These are phyloP conservation scores for Phytophthora pisi DNA, from an alignment of 352 stramenopile species.

Conservation along the genomic window DNA sequence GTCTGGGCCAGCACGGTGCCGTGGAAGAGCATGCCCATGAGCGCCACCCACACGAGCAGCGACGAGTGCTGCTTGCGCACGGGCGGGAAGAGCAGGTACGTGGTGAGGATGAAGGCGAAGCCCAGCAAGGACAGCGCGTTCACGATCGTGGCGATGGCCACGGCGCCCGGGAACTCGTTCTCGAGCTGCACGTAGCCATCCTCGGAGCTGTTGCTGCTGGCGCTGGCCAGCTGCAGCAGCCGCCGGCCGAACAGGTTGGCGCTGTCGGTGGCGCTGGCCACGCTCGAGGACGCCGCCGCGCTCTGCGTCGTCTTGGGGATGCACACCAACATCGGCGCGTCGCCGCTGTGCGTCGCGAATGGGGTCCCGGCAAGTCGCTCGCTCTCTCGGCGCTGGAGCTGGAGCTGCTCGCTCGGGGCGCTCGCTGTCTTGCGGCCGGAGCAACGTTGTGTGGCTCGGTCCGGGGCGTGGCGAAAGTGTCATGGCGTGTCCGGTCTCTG, in stretches of 20 bases:
- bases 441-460: conserved; percentile 19
- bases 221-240: conserved; percentile 10
- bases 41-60: conserved; percentile 81
- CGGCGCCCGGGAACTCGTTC: conserved; percentile 58
- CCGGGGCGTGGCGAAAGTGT: conserved; percentile 19
- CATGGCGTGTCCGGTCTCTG: background rate
- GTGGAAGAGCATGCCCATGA: conserved; percentile 85
- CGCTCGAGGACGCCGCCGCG: conserved; percentile 20
- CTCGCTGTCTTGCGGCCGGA: background rate
- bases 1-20: conserved; percentile 66
- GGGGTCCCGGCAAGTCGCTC: conserved; percentile 5
- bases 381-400: background rate
- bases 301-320: conserved; percentile 24
- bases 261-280: conserved; percentile 27
- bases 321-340: conserved; percentile 35
- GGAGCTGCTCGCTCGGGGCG: background rate
- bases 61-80: conserved; percentile 82
- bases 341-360: conserved; percentile 9
- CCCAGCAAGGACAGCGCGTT: conserved; percentile 75
- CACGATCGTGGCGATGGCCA: conserved; percentile 59
- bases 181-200: conserved; percentile 41
- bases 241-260: conserved; percentile 44
- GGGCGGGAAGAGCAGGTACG: conserved; percentile 82
- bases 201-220: background rate
- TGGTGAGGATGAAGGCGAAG: conserved; percentile 80